Percentiles rank a stretch among this genome's conserved stretches.
These are phyloP conservation scores for Saccharomyces pastorianus DNA, from an alignment of 1,139 yeast genomes.

Conservation along the genomic window DNA sequence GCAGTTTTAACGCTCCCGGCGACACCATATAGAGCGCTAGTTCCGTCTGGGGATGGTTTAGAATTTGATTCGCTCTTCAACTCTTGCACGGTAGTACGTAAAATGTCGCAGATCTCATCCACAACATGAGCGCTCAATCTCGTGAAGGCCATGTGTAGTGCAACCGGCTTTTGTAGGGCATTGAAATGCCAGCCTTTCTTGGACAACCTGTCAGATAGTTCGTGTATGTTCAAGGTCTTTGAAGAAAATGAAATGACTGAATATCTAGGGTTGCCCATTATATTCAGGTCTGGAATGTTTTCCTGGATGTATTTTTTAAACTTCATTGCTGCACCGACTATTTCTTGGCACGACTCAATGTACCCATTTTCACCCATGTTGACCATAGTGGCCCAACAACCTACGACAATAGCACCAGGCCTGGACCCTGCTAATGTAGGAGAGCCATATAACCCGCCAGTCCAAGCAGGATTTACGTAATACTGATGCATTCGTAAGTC, in stretches of 20 bases:
- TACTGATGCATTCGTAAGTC: constrained; percentile 73
- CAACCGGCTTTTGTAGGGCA: constrained; percentile 81
- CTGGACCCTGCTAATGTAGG: constrained; percentile 95
- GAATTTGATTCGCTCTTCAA: constrained; percentile 32
- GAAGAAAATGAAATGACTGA: constrained; percentile 77
- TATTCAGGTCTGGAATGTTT: constrained; percentile 46
- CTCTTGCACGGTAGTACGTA: constrained; percentile 43
- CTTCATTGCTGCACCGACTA: constrained; percentile 55
- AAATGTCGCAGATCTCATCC: constrained; percentile 51
- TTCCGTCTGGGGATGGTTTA: constrained; percentile 40
- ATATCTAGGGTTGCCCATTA: constrained; percentile 78
- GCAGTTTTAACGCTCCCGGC: constrained; percentile 83
- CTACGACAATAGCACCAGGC: constrained; percentile 94
- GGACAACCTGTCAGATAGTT: constrained; percentile 60
- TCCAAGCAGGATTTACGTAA: constrained; percentile 77
- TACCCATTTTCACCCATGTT: constrained; percentile 78
- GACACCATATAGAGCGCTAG: constrained; percentile 88
- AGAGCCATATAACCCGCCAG: constrained; percentile 92
- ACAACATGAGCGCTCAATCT: constrained; percentile 56
- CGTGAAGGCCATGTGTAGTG: constrained; percentile 84
- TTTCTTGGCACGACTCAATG: constrained; percentile 52
- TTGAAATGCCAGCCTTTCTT: constrained; percentile 84
- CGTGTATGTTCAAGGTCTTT: constrained; percentile 54
- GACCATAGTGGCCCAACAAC: constrained; percentile 92
- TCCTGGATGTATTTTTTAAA: constrained; percentile 43